Percentiles rank a stretch among this genome's conserved stretches.
phyloP scores from a whole-genome alignment of 176 grass and related monocot genomes.

The Carex littledalei region DNA sequence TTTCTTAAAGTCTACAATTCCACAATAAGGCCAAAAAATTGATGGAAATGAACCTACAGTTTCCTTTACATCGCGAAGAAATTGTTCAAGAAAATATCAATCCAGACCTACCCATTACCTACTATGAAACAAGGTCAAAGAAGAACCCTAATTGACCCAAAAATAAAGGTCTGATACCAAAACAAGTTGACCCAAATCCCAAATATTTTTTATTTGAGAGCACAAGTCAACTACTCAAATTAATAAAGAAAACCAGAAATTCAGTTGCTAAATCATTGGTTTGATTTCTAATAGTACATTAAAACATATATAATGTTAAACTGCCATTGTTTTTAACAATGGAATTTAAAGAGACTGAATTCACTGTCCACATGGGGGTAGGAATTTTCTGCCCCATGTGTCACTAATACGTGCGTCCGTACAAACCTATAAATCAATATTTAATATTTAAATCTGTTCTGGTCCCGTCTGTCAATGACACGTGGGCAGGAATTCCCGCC shows the following conservation, averaged over 20 bases:
- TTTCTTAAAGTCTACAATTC: background rate
- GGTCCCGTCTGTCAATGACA: no score
- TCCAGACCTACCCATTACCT: background rate
- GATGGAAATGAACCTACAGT: slow-evolving; percentile 1
- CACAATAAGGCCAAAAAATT: background rate
- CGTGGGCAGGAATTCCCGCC: no score
- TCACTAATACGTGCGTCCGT: no score
- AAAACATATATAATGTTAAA: background rate
- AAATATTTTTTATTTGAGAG: background rate
- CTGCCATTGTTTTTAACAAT: background rate
- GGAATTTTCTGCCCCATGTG: no score
- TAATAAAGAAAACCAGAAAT: background rate
- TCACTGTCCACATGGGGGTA: no score
- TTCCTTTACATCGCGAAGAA: background rate
- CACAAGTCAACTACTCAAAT: background rate
- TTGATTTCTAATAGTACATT: background rate
- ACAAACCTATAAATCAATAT: no score
- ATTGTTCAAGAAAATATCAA: background rate
- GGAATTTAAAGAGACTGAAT: no score
- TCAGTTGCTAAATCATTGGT: background rate
- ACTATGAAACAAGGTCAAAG: background rate
- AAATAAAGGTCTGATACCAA: background rate
- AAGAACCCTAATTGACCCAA: background rate
- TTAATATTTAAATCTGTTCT: no score
- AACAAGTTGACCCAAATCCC: background rate